phyloP scores from a whole-genome alignment of 164 flowering plant genomes.

The Warburgia ugandensis region DNA sequence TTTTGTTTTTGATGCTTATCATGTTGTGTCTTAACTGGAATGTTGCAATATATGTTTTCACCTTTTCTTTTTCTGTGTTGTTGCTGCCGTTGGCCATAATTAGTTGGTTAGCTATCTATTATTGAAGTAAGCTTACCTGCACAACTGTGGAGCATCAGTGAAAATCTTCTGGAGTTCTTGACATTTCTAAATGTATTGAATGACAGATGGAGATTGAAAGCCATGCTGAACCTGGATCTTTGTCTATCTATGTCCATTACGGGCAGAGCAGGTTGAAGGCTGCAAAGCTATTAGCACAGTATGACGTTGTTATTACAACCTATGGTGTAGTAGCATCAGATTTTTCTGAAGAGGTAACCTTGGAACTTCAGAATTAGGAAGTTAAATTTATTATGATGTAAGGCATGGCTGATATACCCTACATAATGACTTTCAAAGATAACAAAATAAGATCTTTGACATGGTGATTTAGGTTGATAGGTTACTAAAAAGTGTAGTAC shows the following conservation, averaged over 20 bases:
- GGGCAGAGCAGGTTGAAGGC: slow-evolving; percentile 86
- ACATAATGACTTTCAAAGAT: not conserved
- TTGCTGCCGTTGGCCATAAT: too few relatives aligned
- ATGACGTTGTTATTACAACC: slow-evolving; percentile 83
- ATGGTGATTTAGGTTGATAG: too few relatives aligned
- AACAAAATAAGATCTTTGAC: too few relatives aligned
- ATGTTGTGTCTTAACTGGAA: not conserved
- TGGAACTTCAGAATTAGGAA: not conserved
- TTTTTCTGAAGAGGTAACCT: slow-evolving; percentile 69
- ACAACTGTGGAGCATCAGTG: too few relatives aligned
- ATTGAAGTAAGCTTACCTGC: too few relatives aligned
- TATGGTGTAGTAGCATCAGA: slow-evolving; percentile 92
- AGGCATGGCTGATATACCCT: not conserved
- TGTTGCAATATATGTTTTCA: not conserved
- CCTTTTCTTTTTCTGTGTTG: not conserved
- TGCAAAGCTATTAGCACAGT: slow-evolving; percentile 60
- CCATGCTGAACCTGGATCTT: slow-evolving; percentile 64
- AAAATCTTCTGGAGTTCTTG: too few relatives aligned
- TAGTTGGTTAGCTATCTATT: too few relatives aligned
- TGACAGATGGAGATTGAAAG: slow-evolving; percentile 88
- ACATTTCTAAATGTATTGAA: too few relatives aligned
- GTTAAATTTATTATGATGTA: not conserved
- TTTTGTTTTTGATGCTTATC: not conserved
- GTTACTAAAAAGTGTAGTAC: too few relatives aligned
- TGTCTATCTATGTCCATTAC: slow-evolving; percentile 85